These are phyloP conservation scores for Bipolaris victoriae DNA, from an alignment of 2,329 filamentous ascomycete genomes.

Conservation along the genomic window DNA sequence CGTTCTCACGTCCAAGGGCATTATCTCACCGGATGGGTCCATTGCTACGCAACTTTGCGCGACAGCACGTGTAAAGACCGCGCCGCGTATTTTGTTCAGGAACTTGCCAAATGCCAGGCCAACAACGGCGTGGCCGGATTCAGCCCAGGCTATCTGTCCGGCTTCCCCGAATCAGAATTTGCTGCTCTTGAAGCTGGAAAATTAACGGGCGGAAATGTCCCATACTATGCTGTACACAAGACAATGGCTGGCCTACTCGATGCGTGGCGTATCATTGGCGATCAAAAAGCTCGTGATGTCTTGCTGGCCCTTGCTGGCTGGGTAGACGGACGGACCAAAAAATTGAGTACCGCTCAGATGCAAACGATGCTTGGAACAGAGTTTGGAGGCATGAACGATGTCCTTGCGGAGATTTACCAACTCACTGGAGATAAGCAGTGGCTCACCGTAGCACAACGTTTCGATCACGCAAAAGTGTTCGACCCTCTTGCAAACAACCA, in stretches of 20 bases:
- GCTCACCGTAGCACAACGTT: slow-evolving; percentile 57
- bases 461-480: slow-evolving; percentile 58
- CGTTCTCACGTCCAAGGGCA: slow-evolving; percentile 60
- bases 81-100: slow-evolving; percentile 55
- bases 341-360: slow-evolving; percentile 55
- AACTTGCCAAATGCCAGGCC: slow-evolving; percentile 59
- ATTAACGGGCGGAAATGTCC: slow-evolving; percentile 58
- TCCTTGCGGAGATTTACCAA: slow-evolving; percentile 57
- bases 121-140: slow-evolving; percentile 58
- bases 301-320: slow-evolving; percentile 55
- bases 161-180: slow-evolving; percentile 61
- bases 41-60: slow-evolving; percentile 55
- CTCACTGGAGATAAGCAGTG: slow-evolving; percentile 56
- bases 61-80: slow-evolving; percentile 55
- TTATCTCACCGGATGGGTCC: slow-evolving; percentile 58
- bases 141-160: slow-evolving; percentile 56
- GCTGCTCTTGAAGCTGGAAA: slow-evolving; percentile 52
- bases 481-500: slow-evolving; percentile 55
- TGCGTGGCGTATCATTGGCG: slow-evolving; percentile 55
- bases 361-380: slow-evolving; percentile 58
- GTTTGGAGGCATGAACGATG: slow-evolving; percentile 62
- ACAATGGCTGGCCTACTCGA: slow-evolving; percentile 60
- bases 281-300: slow-evolving; percentile 53
- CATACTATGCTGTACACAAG: slow-evolving; percentile 63
- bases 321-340: slow-evolving; percentile 57